phyloP scores from a whole-genome alignment of 345 rosid genomes.

The Brassica incana region DNA sequence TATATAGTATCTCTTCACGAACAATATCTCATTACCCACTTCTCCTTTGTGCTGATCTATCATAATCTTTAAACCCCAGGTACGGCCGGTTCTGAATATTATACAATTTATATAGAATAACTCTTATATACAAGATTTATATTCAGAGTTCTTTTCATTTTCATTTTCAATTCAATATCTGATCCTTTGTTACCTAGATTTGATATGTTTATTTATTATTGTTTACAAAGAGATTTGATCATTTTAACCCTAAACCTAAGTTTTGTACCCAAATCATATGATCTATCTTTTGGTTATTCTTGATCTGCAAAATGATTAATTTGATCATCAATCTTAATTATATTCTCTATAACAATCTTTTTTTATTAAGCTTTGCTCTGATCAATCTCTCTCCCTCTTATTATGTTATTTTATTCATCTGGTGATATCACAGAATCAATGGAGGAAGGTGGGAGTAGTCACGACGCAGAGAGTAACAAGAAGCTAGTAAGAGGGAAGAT shows the following conservation, averaged over 20 bases:
- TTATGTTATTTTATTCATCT: background rate
- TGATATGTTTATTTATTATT: constrained; percentile 22
- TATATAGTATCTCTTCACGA: constrained; percentile 22
- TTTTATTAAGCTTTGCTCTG: background rate
- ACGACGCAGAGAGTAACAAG: constrained; percentile 50
- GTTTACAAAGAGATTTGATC: background rate
- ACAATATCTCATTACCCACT: background rate
- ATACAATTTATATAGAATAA: background rate
- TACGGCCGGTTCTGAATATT: constrained; percentile 8
- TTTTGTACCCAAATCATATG: background rate
- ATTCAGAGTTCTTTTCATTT: background rate
- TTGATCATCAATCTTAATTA: constrained; percentile 7
- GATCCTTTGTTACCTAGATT: background rate
- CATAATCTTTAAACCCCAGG: constrained; percentile 22
- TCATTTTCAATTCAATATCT: background rate
- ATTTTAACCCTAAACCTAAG: background rate
- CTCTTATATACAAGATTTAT: background rate
- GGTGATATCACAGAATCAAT: constrained; percentile 17
- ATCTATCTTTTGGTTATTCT: background rate
- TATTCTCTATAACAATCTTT: background rate
- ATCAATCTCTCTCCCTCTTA: constrained; percentile 5
- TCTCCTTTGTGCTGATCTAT: constrained; percentile 23
- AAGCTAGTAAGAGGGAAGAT: constrained; percentile 78
- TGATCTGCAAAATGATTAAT: constrained; percentile 12
- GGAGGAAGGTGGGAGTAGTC: constrained; percentile 41